Evolutionary conservation across 495 filamentous ascomycete genomes (phyloP).

Genomic region (Penicillium macrosclerotiorum): DNA sequence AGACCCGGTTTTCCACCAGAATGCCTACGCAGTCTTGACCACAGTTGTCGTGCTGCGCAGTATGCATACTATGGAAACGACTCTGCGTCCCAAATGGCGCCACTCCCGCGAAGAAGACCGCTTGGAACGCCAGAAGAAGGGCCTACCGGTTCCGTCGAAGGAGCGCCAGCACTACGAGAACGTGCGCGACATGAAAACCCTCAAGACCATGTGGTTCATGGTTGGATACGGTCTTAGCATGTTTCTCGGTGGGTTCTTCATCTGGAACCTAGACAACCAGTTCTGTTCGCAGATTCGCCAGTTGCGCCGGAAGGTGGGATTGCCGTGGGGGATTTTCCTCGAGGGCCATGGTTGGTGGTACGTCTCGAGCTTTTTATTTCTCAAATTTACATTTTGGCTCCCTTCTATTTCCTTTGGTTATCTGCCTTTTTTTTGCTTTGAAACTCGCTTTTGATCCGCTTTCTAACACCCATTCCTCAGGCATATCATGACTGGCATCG

Average conservation of each 20-base stretch:
- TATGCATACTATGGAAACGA: constrained; percentile 88
- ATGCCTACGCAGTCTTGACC: constrained; percentile 81
- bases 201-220: constrained; percentile 74
- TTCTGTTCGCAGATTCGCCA: constrained; percentile 70
- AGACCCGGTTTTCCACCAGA: constrained; percentile 90
- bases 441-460: too few species aligned
- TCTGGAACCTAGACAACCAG: constrained; percentile 85
- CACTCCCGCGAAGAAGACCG: constrained; percentile 45
- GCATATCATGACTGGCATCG: constrained; percentile 64
- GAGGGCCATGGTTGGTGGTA: constrained; percentile 99
- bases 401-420: too few species aligned
- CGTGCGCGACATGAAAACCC: constrained; percentile 54
- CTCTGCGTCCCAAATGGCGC: constrained; percentile 59
- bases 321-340: constrained; percentile 87
- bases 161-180: constrained; percentile 49
- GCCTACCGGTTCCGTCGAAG: constrained; percentile 39
- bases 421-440: too few species aligned
- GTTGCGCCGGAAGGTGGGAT: constrained; percentile 69
- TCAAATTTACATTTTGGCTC: constrained; percentile 2
- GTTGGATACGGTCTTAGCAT: constrained; percentile 66
- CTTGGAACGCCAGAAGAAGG: constrained; percentile 35
- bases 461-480: too few species aligned
- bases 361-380: constrained; percentile 30
- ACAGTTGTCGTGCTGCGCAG: constrained; percentile 70
- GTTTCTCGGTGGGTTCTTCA: constrained; percentile 78